Base-by-base conservation (phyloP, 257 asterid species). In the Ligustrum vulgare region DNA sequence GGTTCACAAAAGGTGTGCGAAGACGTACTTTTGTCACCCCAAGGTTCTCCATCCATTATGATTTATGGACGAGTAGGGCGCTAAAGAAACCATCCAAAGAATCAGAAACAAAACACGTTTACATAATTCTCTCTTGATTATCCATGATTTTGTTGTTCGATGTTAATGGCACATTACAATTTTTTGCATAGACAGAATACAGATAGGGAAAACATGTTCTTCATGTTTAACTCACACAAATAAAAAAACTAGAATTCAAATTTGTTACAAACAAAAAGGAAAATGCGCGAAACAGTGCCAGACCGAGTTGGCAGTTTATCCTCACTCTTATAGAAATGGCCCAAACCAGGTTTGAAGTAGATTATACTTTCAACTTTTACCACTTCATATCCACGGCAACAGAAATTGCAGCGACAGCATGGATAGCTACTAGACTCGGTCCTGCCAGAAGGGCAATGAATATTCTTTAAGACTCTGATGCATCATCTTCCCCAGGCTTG, bases 401-500 rank as follows among this genome's bases (percentile, higher is more conserved):
- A 16, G 6, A 25, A 60, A 60, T 25, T 60, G 67, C 67, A 60
- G 8, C 67, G 2, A 60, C 35, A 23, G n/a, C 67, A 60, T 35
- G 67, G 35, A 22, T 3, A 25, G 18, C 35, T 60, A 35, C 22
- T 3, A 33, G 64, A 54, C 67, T 25, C 22, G 51, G 25, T 54
- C 35, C 67, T 62, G 33, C 62, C 12, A 54, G 34, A 65, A 13
- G 37, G 1, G 15, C 77, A 22, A 9, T 23, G 15, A 54, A 35
- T 34, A 43, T 74, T 34, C 77, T 56, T 89, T 89, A 91, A 70
- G 87, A 77, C 79, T 90, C 94, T 0, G 77, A 69, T 45, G 87
- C 75, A 47, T 74, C 89, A 36, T 84, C 88, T 80, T 87, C 92
- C 64, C 73, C 86, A 0, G 98, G 98, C 64, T 23, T 16, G 7